These are phyloP conservation scores for Leccinum variicolor DNA, from an alignment of 768 basidiomycete genomes.

Conservation along the genomic window DNA sequence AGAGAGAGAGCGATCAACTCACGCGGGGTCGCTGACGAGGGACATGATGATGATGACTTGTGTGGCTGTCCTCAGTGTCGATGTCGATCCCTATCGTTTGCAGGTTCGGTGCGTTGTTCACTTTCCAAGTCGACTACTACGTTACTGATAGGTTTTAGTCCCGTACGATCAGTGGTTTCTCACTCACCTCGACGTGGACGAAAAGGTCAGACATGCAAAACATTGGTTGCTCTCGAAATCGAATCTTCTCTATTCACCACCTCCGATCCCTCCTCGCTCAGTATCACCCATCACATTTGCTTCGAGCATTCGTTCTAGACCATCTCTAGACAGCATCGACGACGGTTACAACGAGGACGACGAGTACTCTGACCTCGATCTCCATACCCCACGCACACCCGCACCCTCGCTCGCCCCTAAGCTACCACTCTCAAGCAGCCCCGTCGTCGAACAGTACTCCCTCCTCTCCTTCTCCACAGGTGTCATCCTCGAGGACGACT, in stretches of 20 bases:
- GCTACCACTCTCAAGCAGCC: slow-evolving; percentile 2
- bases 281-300: slow-evolving; percentile 73
- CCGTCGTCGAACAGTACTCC: slow-evolving; percentile 39
- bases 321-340: slow-evolving; percentile 25
- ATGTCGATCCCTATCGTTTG: slow-evolving; percentile 47
- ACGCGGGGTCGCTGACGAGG: slow-evolving; percentile 64
- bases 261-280: slow-evolving; percentile 36
- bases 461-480: slow-evolving; percentile 68
- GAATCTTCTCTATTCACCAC: slow-evolving; percentile 35
- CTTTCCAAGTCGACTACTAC: background rate
- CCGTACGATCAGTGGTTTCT: slow-evolving; percentile 75
- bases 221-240: slow-evolving; percentile 59
- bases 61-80: background rate
- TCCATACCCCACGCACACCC: background rate
- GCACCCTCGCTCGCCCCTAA: background rate
- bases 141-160: slow-evolving; percentile 35
- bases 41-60: no score
- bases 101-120: slow-evolving; percentile 47
- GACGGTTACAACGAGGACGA: slow-evolving; percentile 33
- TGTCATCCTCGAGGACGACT: slow-evolving; percentile 67
- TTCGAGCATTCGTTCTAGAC: slow-evolving; percentile 10
- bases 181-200: slow-evolving; percentile 60
- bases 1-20: slow-evolving; percentile 16
- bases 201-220: slow-evolving; percentile 63
- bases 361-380: slow-evolving; percentile 26